A percentile compares a stretch with the other conserved stretches of the same genome.
phyloP scores from a whole-genome alignment of 1,139 yeast species.

The Geotrichum aggregatum region DNA sequence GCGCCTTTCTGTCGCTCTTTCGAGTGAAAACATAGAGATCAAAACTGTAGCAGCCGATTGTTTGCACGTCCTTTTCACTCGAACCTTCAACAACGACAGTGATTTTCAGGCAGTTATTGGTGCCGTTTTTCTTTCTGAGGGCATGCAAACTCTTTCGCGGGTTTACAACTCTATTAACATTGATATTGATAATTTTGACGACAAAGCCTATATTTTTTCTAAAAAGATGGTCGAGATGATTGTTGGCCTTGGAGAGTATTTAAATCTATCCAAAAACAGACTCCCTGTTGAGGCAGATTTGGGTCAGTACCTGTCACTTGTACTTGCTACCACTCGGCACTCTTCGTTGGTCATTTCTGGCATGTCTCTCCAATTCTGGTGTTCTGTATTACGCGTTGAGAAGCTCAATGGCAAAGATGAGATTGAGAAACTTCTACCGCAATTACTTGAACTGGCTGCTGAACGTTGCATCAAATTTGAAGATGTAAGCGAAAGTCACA shows the following conservation, averaged over 20 bases:
- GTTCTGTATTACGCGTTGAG: constrained; percentile 77
- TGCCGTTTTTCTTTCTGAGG: constrained; percentile 67
- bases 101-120: constrained; percentile 82
- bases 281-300: constrained; percentile 53
- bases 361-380: constrained; percentile 90
- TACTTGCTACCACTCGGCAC: constrained; percentile 75
- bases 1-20: constrained; percentile 60
- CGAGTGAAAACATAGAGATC: constrained; percentile 58
- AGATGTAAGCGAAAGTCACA: constrained; percentile 60
- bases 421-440: constrained; percentile 54
- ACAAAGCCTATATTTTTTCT: constrained; percentile 66
- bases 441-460: constrained; percentile 70
- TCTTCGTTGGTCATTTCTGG: constrained; percentile 89
- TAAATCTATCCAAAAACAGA: constrained; percentile 44
- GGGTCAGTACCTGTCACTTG: constrained; percentile 62
- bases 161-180: constrained; percentile 62
- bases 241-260: constrained; percentile 78
- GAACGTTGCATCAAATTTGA: constrained; percentile 73
- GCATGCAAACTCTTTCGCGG: constrained; percentile 59
- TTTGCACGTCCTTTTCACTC: constrained; percentile 78
- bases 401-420: constrained; percentile 50
- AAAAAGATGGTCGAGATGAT: constrained; percentile 93
- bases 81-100: constrained; percentile 63
- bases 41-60: constrained; percentile 87
- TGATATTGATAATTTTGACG: constrained; percentile 77